Evolutionary conservation across 345 rosid genomes (phyloP), one percentile per base, ranked within the genome.

Genomic region (Heritiera littoralis): DNA sequence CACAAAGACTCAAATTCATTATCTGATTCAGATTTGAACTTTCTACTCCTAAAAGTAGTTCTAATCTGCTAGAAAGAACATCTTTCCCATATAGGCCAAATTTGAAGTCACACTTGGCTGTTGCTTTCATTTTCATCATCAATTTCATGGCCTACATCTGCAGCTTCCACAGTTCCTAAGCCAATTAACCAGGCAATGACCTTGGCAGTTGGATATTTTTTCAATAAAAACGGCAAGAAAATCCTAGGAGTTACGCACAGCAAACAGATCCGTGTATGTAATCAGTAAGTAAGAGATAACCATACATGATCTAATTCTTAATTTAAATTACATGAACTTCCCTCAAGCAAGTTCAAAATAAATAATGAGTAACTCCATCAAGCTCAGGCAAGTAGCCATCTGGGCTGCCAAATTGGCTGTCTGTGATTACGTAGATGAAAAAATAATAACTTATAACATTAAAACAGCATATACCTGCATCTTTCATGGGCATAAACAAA

Each of bases 401-500:
- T 30, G 30, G 13, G 46, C 59, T 23, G 59, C 38, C 45, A 51
- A 58, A 78, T 72, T 32, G 38, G 67, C 48, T 38, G 46, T 35
- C 17, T 38, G 17, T 11, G 7, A 46, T 8, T 7, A 76, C 30
- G 69, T 41, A 56, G 9, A 63, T 54, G 14, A 60, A 61, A 15
- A 11, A 15, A 7, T 11, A 63, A 12, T 43, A 32, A 48, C 3
- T 51, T 66, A 45, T 54, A 81, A 78, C 40, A 66, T 73, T 60
- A 45, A 64, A 64, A 32, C 23, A 76, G 70, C 10, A 79, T 85
- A 76, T 88, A 96, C 99, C 98, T 92, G 88, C 91, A 90, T 81
- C 84, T n/a, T 91, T 96, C 98, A 80, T 85, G 87, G 78, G 92
- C 79, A 71, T 91, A 95, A 80, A 96, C 79, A 85, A 94, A 96